Evolutionary conservation across 805 yeast genomes (phyloP).

Genomic region (Saccharomycopsis sp.): DNA sequence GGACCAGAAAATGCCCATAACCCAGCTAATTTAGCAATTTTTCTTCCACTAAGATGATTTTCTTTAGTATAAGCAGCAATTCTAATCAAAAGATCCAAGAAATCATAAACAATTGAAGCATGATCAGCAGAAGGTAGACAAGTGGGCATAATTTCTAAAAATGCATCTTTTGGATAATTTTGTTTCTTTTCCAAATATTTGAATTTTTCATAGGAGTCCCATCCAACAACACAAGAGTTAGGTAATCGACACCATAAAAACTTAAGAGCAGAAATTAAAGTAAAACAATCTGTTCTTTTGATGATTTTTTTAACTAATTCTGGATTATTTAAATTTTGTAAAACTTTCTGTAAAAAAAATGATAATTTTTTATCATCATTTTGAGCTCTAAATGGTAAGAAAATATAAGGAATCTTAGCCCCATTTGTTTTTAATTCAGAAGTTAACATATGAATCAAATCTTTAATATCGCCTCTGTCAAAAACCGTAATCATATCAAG

Average conservation of each 20-base stretch:
- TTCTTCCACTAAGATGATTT: constrained; percentile 70
- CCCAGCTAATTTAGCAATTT: constrained; percentile 72
- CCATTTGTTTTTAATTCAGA: constrained; percentile 63
- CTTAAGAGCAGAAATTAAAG: constrained; percentile 63
- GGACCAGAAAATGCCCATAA: constrained; percentile 72
- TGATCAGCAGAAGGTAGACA: constrained; percentile 78
- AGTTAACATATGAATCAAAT: constrained; percentile 60
- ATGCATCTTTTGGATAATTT: constrained; percentile 61
- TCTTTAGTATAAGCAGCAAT: constrained; percentile 70
- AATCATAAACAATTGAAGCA: constrained; percentile 83
- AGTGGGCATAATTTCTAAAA: constrained; percentile 73
- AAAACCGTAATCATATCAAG: constrained; percentile 29
- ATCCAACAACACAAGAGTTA: constrained; percentile 69
- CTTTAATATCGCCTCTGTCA: constrained; percentile 55
- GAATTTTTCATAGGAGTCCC: constrained; percentile 73
- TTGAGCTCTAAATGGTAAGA: constrained; percentile 70
- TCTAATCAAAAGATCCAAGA: constrained; percentile 63
- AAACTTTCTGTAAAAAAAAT: constrained; percentile 42
- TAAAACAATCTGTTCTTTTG: constrained; percentile 50
- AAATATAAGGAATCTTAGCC: constrained; percentile 58
- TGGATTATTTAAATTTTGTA: constrained; percentile 25
- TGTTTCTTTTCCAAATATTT: constrained; percentile 53
- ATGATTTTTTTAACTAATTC: constrained; percentile 31
- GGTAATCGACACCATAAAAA: constrained; percentile 84
- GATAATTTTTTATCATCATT: constrained; percentile 52